Evolutionary conservation across 2,329 filamentous ascomycete genomes (phyloP), one percentile per base, ranked within the genome.

Genomic region (Neopestalotiopsis rosae): DNA sequence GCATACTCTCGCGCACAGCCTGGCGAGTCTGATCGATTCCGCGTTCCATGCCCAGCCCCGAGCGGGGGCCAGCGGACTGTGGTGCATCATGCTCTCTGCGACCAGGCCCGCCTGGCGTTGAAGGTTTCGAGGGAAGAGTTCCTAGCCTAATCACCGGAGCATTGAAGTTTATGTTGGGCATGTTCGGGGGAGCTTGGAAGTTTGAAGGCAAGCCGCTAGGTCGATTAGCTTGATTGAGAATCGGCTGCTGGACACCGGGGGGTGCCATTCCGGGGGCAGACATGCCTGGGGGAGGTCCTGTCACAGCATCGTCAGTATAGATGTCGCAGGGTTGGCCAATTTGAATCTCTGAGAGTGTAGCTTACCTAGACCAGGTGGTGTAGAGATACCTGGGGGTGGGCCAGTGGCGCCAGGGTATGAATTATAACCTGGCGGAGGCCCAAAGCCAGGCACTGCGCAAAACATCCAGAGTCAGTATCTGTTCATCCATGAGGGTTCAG

Each of bases 101-200:
- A 20, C 85, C 83, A 28, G 79, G 75, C 32, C 74, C 72, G 12
- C 78, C 74, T 6, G 83, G 78, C 0, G 80, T 76, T 12, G 81
- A 78, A 32, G 90, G 85, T 76, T 94, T 94, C n/a, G 88, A 81
- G 2, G 90, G 88, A 4, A 91, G 88, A 13, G 94, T 95, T 57
- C 95, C 96, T 61, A 99, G 88, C 67, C 96, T 93, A 77, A 99
- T 98, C 70, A 98, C 94, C 68, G 95, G 95, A 45, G 96, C 96
- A 77, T 93, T 97, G 85, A 98, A 97, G 84, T 99, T 98, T 85
- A 99, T 97, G 80, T 97, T 97, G 65, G 95, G 94, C 88, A 98
- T 93, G 78, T 96, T 97, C 65, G 93, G 86, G 10, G 95, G 95
- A 63, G 94, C 90, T 84, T 97, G 93, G 82, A 97, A 98, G 81